Conservation (phyloP, 2,329 filamentous ascomycete species). For the Pseudopyricularia cyperi region DNA sequence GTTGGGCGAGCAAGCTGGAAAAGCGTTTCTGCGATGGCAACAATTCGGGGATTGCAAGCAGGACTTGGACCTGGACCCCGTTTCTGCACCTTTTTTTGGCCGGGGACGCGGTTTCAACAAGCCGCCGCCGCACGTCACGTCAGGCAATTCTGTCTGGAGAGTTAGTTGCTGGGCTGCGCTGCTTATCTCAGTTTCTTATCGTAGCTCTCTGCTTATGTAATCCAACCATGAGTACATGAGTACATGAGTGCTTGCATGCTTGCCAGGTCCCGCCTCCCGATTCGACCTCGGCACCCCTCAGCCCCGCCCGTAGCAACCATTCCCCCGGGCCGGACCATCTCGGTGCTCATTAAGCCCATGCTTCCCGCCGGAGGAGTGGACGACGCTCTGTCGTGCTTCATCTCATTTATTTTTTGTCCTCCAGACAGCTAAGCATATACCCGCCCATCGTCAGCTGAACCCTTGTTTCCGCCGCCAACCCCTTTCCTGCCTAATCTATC, state of each 20-base stretch:
- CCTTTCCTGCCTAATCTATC: not conserved
- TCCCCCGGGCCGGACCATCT: not conserved
- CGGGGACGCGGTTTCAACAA: not conserved
- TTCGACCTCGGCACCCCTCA: not conserved
- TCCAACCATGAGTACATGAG: not conserved
- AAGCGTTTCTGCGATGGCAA: not conserved
- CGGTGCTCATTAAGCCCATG: not conserved
- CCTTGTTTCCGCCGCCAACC: not conserved
- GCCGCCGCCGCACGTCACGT: not conserved
- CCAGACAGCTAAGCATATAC: no score
- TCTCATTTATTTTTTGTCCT: no score
- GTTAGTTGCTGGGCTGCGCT: not conserved
- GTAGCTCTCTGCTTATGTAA: not conserved
- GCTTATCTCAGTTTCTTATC: not conserved
- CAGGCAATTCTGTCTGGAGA: not conserved
- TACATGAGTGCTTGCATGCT: not conserved
- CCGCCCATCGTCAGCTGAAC: not conserved
- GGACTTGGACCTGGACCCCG: not conserved
- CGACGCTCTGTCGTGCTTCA: no score
- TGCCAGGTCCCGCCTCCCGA: not conserved
- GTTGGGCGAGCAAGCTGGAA: not conserved
- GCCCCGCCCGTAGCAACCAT: not conserved
- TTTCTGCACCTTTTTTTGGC: not conserved
- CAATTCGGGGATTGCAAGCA: not conserved
- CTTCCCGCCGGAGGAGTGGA: no score